phyloP scores from a whole-genome alignment of 768 basidiomycete species.

The Hemileccinum impolitum region DNA sequence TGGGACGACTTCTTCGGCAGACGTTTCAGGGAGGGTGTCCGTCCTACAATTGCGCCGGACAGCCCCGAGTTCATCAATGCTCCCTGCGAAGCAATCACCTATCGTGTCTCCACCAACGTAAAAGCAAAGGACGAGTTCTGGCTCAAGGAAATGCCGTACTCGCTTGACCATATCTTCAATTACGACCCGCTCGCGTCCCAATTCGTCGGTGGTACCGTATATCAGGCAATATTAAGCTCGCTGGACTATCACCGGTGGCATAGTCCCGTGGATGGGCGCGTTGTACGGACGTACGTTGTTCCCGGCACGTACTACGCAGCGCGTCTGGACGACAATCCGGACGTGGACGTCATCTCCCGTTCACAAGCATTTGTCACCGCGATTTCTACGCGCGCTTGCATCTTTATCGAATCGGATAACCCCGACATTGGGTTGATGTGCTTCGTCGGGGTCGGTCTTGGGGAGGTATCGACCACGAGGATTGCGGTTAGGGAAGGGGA shows the following conservation, averaged over 20 bases:
- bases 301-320: conserved; percentile 52
- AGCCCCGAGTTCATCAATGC: conserved; percentile 39
- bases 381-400: conserved; percentile 51
- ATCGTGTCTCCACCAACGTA: conserved; percentile 39
- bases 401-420: conserved; percentile 59
- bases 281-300: conserved; percentile 40
- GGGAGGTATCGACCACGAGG: conserved; percentile 60
- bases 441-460: conserved; percentile 60
- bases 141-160: conserved; percentile 62
- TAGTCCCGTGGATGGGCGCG: conserved; percentile 47
- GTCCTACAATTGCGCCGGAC: conserved; percentile 35
- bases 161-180: conserved; percentile 52
- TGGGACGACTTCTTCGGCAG: conserved; percentile 60
- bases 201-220: conserved; percentile 50
- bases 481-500: conserved; percentile 45
- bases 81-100: conserved; percentile 53
- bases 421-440: conserved; percentile 52
- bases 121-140: conserved; percentile 48
- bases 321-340: conserved; percentile 27
- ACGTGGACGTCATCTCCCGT: conserved; percentile 22
- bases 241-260: conserved; percentile 64
- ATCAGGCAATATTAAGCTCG: conserved; percentile 57
- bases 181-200: conserved; percentile 36
- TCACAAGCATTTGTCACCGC: conserved; percentile 38
- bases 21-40: conserved; percentile 36